Evolutionary conservation across 352 stramenopile genomes (phyloP).

Genomic region (Phytopythium mirpurense): DNA sequence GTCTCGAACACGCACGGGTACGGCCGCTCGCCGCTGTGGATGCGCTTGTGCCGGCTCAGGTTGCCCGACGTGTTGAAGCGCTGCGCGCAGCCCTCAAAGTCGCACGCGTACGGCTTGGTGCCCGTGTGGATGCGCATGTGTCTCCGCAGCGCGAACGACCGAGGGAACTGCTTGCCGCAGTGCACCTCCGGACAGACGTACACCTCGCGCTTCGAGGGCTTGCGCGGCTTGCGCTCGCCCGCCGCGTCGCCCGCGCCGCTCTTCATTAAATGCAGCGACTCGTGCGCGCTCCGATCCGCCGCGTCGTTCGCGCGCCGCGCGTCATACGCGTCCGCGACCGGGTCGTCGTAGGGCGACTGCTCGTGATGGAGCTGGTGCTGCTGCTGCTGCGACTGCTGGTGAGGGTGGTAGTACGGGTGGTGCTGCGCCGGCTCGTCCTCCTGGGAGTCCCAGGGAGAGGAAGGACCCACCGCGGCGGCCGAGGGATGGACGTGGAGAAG

Average conservation of each 20-base stretch:
- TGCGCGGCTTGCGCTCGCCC: constrained; percentile 2
- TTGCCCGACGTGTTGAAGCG: constrained; percentile 88
- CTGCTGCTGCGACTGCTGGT: constrained; percentile 9
- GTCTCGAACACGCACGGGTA: constrained; percentile 74
- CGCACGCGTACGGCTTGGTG: constrained; percentile 77
- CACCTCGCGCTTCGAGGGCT: constrained; percentile 24
- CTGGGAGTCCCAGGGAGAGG: not conserved
- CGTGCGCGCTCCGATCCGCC: constrained; percentile 2
- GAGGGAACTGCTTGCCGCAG: constrained; percentile 81
- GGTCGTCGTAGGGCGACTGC: constrained; percentile 22
- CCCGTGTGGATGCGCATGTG: constrained; percentile 85
- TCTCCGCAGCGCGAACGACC: constrained; percentile 74
- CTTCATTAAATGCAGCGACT: constrained; percentile 7
- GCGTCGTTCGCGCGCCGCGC: not conserved
- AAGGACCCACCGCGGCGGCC: constrained; percentile 5
- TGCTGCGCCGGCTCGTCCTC: not conserved
- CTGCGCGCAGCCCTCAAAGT: constrained; percentile 67
- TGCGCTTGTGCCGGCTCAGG: constrained; percentile 83
- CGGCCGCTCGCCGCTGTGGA: constrained; percentile 77
- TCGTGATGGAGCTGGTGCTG: constrained; percentile 19
- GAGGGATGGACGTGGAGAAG: constrained; percentile 26
- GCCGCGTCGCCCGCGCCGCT: constrained; percentile 5
- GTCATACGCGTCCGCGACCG: not conserved
- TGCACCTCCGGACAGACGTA: constrained; percentile 73
- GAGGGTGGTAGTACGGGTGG: constrained; percentile 3